phyloP scores from a whole-genome alignment of 2,329 filamentous ascomycete genomes.

The Harringtonia lauricola region DNA sequence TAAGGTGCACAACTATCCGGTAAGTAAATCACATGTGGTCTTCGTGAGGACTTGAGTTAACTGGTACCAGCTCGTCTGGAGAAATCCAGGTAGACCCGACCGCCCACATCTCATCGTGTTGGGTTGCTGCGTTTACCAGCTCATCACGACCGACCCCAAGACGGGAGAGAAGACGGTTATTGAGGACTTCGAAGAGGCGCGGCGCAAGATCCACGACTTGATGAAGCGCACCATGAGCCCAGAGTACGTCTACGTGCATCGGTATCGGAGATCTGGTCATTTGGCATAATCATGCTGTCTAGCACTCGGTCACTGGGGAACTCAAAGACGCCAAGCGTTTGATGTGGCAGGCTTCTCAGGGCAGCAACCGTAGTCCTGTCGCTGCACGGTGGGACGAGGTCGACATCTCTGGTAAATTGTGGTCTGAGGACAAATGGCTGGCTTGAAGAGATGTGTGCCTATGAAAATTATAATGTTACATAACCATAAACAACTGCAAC shows the following conservation, averaged over 20 bases:
- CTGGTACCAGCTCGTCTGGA: background rate
- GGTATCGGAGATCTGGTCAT: slow-evolving; percentile 4
- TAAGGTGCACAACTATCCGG: slow-evolving; percentile 4
- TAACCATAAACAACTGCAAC: too few relatives aligned
- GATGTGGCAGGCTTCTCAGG: slow-evolving; percentile 4
- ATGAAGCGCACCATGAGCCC: background rate
- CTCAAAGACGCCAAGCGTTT: background rate
- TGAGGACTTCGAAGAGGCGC: slow-evolving; percentile 1
- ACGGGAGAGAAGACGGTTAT: slow-evolving; percentile 1
- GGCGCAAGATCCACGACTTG: background rate
- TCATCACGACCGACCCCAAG: slow-evolving; percentile 2
- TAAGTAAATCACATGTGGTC: background rate
- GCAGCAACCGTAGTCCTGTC: background rate
- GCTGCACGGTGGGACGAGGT: slow-evolving; percentile 2
- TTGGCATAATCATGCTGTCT: slow-evolving; percentile 4
- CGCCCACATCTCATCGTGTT: slow-evolving; percentile 3
- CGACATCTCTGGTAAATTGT: background rate
- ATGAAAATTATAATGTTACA: too few relatives aligned
- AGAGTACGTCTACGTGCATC: slow-evolving; percentile 2
- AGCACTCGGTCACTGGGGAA: slow-evolving; percentile 4
- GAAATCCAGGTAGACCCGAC: slow-evolving; percentile 1
- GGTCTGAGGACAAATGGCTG: background rate
- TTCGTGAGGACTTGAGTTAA: background rate
- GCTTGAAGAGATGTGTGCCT: background rate
- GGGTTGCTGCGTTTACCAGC: slow-evolving; percentile 3